Evolutionary conservation across 1,284 basidiomycete genomes (phyloP).

Genomic region (Earliella scabrosa): DNA sequence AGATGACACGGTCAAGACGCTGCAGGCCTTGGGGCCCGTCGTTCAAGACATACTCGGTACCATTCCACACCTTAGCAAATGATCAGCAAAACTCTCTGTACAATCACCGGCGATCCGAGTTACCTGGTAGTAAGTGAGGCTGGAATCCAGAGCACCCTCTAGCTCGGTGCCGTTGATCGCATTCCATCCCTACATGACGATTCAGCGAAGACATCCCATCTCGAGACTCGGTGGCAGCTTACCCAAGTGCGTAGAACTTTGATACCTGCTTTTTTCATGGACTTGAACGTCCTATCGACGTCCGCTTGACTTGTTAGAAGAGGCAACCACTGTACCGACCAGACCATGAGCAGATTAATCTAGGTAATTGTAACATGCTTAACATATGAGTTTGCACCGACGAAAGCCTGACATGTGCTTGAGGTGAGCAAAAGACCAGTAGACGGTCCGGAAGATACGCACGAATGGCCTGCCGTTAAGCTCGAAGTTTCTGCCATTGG

Average conservation of each 20-base stretch:
- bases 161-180: conserved; percentile 61
- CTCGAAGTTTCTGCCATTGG: conserved; percentile 45
- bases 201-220: background rate
- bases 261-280: conserved; percentile 59
- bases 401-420: conserved; percentile 34
- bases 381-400: conserved; percentile 47
- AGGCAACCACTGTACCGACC: conserved; percentile 56
- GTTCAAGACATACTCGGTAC: conserved; percentile 54
- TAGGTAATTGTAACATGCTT: no score
- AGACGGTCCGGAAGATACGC: conserved; percentile 17
- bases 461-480: conserved; percentile 54
- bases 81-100: background rate
- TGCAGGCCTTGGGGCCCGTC: conserved; percentile 68
- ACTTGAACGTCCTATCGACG: conserved; percentile 58
- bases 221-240: conserved; percentile 34
- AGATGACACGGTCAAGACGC: conserved; percentile 66
- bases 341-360: no score
- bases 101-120: background rate
- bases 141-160: conserved; percentile 52
- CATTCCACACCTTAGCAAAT: conserved; percentile 48
- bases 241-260: conserved; percentile 72
- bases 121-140: conserved; percentile 53
- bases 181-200: conserved; percentile 47
- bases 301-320: conserved; percentile 58
- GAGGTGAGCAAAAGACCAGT: conserved; percentile 1